Percentiles rank a stretch among this genome's conserved stretches.
Conservation (phyloP, 2,329 filamentous ascomycete species). For the Verticillium dahliae region DNA sequence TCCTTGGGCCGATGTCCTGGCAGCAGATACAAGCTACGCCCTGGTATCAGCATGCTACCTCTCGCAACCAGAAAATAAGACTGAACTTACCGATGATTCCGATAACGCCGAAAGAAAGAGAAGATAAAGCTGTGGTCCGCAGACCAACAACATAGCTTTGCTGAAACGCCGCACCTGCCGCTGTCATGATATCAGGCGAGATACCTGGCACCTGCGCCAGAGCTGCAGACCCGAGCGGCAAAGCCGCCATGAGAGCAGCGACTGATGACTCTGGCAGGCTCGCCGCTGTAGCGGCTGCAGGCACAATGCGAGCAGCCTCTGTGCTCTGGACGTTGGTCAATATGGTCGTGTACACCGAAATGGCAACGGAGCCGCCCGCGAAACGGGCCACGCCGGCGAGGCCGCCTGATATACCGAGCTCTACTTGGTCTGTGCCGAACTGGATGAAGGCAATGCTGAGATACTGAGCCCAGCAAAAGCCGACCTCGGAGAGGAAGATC, state of each 20-base stretch:
- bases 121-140: constrained; percentile 20
- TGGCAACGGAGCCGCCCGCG: constrained; percentile 33
- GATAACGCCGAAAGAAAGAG: constrained; percentile 20
- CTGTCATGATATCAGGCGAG: constrained; percentile 16
- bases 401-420: constrained; percentile 37
- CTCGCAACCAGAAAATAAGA: neutral
- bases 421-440: constrained; percentile 40
- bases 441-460: constrained; percentile 41
- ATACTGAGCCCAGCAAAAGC: constrained; percentile 40
- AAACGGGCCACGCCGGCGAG: constrained; percentile 35
- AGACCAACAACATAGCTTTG: constrained; percentile 22
- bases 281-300: constrained; percentile 24
- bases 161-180: constrained; percentile 20
- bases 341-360: constrained; percentile 33
- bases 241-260: constrained; percentile 19
- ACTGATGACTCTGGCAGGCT: constrained; percentile 24
- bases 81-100: constrained; percentile 19
- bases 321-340: constrained; percentile 26
- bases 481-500: constrained; percentile 34
- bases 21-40: constrained; percentile 20
- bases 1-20: constrained; percentile 25
- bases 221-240: constrained; percentile 16
- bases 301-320: constrained; percentile 22
- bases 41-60: neutral
- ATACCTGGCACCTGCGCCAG: constrained; percentile 18